Base-by-base conservation (phyloP, 1,284 basidiomycete genomes). In the Malassezia psittaci region DNA sequence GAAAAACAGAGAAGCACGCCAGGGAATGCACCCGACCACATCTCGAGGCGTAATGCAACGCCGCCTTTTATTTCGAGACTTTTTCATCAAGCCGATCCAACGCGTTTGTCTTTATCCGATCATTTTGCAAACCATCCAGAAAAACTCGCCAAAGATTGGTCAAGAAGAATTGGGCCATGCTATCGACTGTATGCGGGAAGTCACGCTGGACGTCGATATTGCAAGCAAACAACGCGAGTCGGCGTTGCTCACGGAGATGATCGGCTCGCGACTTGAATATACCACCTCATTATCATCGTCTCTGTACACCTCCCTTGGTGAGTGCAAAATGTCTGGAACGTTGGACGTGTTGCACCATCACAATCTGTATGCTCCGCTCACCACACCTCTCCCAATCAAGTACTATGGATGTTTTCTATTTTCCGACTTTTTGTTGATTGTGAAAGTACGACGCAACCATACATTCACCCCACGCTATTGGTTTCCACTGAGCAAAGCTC, bases 61-160 rank as follows among this genome's bases (percentile, higher is more conserved):
- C 34, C 63, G 68, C 10, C 57, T 74, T 19, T 59, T 65, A 11
- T 69, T 74, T 50, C 61, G 65, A 21, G 72, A 74, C 47, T 73
- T 67, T 48, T 62, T 74, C 48, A 68, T 74, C 57, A 74, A 74
- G 62, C 72, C 72, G 4, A 66, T 74, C 32, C 72, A 74, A 50
- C 64, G 72, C 5, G 64, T 74, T 15, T 72, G 69, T 43, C 57
- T 74, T 11, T 72, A 73, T 48, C 72, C 70, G 8, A 56, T 74
- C 13, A 61, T 73, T 2, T 59, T 74, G 34, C 65, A 70, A 43
- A 71, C 66, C 7, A 48, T 74, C 37, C 60, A 65, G 33, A 70
- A 67, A 56, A 59, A 72, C 57, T 44, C 51, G 21, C 52, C 62
- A 13, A 52, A 52, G 18, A 63, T 59, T 5, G 65, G 62, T 29